Conservation (phyloP, 1,284 basidiomycete genomes). For the Laetiporus sulphureus region DNA sequence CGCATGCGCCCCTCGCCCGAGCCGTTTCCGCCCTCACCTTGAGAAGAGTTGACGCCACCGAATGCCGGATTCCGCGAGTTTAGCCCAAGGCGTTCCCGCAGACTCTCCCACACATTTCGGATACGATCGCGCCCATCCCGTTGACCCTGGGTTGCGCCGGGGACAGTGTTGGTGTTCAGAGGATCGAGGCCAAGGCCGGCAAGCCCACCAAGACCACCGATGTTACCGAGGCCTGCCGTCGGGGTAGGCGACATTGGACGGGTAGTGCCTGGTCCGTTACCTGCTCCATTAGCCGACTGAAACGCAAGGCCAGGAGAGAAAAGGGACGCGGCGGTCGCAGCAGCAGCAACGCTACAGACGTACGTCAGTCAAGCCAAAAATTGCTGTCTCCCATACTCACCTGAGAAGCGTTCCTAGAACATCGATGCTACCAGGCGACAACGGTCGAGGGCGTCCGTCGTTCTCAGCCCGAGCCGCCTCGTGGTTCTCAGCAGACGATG, state of each 20-base stretch:
- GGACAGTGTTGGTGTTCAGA: background rate
- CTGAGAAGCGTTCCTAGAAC: constrained; percentile 76
- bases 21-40: constrained; percentile 4
- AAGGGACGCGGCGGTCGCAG: constrained; percentile 73
- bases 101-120: constrained; percentile 54
- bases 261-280: constrained; percentile 11
- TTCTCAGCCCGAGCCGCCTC: constrained; percentile 5
- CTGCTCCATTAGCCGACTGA: constrained; percentile 6
- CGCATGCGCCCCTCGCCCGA: constrained; percentile 17
- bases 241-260: constrained; percentile 44
- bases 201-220: constrained; percentile 18
- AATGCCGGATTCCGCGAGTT: constrained; percentile 10
- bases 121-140: constrained; percentile 33
- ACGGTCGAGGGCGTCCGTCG: constrained; percentile 22
- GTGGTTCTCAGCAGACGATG: constrained; percentile 4
- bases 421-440: constrained; percentile 69
- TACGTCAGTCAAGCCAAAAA: background rate
- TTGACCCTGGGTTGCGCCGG: constrained; percentile 13
- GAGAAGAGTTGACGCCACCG: background rate
- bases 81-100: constrained; percentile 58
- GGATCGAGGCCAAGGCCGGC: constrained; percentile 17
- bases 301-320: constrained; percentile 43
- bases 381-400: constrained; percentile 31
- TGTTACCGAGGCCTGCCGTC: constrained; percentile 34
- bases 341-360: constrained; percentile 58